Percentiles rank a stretch among this genome's conserved stretches.
These are phyloP conservation scores for Candida nanaspora DNA, from an alignment of 805 yeast species.

Conservation along the genomic window DNA sequence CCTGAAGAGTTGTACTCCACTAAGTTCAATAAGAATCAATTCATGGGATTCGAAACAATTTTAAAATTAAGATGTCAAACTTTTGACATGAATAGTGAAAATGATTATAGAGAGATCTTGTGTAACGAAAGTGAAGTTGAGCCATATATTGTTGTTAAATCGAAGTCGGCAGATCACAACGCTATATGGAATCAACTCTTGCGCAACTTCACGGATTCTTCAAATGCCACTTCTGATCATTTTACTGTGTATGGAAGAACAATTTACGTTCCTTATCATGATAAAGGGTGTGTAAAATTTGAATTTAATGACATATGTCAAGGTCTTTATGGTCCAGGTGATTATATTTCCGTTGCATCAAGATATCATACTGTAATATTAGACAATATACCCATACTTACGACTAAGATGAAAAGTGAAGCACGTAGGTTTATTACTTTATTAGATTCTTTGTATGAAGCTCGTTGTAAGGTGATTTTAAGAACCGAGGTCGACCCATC, in stretches of 20 bases:
- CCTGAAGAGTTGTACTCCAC: constrained; percentile 69
- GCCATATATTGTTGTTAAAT: constrained; percentile 28
- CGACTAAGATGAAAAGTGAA: constrained; percentile 52
- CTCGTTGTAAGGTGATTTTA: constrained; percentile 52
- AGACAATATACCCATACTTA: constrained; percentile 55
- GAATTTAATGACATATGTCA: constrained; percentile 49
- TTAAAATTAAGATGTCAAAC: constrained; percentile 53
- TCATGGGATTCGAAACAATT: constrained; percentile 48
- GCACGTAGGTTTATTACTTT: constrained; percentile 63
- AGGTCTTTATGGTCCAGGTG: constrained; percentile 42
- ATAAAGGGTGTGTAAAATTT: constrained; percentile 37
- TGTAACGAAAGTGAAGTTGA: constrained; percentile 14
- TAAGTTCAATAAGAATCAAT: constrained; percentile 52
- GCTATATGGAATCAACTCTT: constrained; percentile 30
- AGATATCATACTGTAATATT: constrained; percentile 48
- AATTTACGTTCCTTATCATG: constrained; percentile 37
- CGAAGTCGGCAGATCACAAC: constrained; percentile 19
- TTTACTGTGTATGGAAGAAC: constrained; percentile 52
- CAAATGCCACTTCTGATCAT: constrained; percentile 2
- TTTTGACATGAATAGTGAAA: constrained; percentile 51
- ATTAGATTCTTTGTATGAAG: constrained; percentile 63
- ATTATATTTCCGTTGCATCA: constrained; percentile 62
- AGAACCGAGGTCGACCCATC: constrained; percentile 43
- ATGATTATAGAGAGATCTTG: constrained; percentile 45
- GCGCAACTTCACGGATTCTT: constrained; percentile 6